A percentile compares a stretch with the other conserved stretches of the same genome.
These are phyloP conservation scores for Podaxis sp. DNA, from an alignment of 768 basidiomycete genomes.

Conservation along the genomic window DNA sequence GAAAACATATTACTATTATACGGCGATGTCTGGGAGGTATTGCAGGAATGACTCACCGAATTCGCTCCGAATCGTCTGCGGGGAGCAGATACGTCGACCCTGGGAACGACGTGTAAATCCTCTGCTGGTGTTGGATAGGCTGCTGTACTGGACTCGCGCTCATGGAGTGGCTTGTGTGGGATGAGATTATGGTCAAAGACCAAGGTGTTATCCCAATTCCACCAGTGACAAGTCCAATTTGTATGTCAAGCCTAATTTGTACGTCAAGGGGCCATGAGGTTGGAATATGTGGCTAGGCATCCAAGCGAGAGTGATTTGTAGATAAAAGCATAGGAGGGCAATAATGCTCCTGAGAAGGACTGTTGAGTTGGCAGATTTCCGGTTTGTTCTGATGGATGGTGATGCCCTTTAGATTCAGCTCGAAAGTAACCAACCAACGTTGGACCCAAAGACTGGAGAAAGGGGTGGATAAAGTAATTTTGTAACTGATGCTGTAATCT, in stretches of 20 bases:
- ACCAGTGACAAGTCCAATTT: background rate
- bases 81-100: constrained; percentile 7
- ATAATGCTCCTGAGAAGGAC: background rate
- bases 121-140: background rate
- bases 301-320: background rate
- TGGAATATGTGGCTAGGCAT: background rate
- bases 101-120: constrained; percentile 1
- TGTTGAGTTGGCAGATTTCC: background rate
- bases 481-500: background rate
- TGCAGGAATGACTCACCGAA: background rate
- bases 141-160: background rate
- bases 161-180: background rate
- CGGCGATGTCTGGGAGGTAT: background rate
- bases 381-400: background rate
- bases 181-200: background rate
- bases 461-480: background rate
- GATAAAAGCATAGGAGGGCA: background rate
- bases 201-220: background rate
- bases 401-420: background rate
- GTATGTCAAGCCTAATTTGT: background rate
- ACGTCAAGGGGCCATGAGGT: background rate
- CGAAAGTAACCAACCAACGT: background rate
- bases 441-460: background rate
- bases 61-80: background rate
- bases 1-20: background rate